Evolutionary conservation across 148 eudicot species (phyloP).

Genomic region (Arbutus unedo): DNA sequence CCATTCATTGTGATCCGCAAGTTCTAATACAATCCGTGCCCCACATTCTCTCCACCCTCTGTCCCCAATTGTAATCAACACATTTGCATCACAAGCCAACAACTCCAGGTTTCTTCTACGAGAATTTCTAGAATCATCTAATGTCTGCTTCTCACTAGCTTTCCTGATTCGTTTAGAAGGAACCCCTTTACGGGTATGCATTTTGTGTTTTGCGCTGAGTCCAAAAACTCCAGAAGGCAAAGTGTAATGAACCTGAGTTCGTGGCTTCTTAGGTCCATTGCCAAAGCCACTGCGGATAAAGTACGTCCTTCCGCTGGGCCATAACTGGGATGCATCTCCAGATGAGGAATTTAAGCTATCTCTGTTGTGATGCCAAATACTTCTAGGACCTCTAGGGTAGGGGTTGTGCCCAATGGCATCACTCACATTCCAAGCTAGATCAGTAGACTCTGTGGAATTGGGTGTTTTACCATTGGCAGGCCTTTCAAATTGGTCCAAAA

Average conservation of each 20-base stretch:
- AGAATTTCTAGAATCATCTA: constrained; percentile 41
- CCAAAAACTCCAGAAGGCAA: constrained; percentile 59
- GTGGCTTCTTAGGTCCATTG: constrained; percentile 83
- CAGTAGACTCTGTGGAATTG: constrained; percentile 25
- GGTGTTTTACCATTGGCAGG: constrained; percentile 26
- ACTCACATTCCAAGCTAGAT: constrained; percentile 26
- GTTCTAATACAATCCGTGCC: constrained; percentile 67
- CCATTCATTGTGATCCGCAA: constrained; percentile 77
- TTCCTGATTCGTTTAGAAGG: constrained; percentile 68
- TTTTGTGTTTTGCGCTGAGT: constrained; percentile 34
- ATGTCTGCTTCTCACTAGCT: constrained; percentile 60
- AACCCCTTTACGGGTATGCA: constrained; percentile 41
- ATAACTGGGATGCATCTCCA: constrained; percentile 34
- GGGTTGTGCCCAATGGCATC: constrained; percentile 35
- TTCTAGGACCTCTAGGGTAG: constrained; percentile 34
- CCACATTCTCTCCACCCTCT: constrained; percentile 92
- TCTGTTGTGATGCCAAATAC: constrained; percentile 32
- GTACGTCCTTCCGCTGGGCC: constrained; percentile 47
- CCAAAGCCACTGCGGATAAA: constrained; percentile 45
- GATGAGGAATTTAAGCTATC: constrained; percentile 34
- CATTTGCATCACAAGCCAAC: constrained; percentile 65
- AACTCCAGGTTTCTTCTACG: constrained; percentile 57
- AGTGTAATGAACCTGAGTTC: constrained; percentile 85
- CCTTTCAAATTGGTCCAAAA: constrained; percentile 35
- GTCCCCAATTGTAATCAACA: constrained; percentile 60